Percentiles rank a stretch among this genome's conserved stretches.
Evolutionary conservation across 2,329 filamentous ascomycete genomes (phyloP).

Genomic region (Lomentospora prolificans): DNA sequence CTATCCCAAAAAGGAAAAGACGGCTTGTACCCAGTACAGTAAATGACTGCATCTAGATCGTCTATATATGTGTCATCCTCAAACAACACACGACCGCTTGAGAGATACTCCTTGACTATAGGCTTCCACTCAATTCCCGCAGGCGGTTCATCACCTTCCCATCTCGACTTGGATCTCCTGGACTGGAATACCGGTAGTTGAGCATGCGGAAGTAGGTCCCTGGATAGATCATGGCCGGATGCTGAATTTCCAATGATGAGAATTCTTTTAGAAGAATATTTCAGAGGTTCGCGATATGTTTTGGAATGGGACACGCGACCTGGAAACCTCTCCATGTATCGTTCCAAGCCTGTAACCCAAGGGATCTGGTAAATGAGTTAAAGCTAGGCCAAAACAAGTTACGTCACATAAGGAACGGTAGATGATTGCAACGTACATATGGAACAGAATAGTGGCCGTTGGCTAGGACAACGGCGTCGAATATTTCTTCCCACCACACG

Average conservation of each 20-base stretch:
- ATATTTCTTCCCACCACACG: slow-evolving; percentile 43
- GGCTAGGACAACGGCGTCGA: slow-evolving; percentile 33
- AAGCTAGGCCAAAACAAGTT: no score
- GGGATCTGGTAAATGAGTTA: slow-evolving; percentile 29
- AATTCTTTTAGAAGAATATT: slow-evolving; percentile 24
- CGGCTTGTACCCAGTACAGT: slow-evolving; percentile 32
- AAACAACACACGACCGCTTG: slow-evolving; percentile 33
- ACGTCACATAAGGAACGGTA: no score
- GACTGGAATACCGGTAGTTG: slow-evolving; percentile 40
- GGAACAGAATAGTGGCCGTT: slow-evolving; percentile 35
- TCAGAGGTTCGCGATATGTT: slow-evolving; percentile 27
- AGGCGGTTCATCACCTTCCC: slow-evolving; percentile 39
- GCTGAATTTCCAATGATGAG: slow-evolving; percentile 34
- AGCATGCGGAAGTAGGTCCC: slow-evolving; percentile 26
- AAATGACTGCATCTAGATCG: slow-evolving; percentile 28
- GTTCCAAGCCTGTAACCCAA: slow-evolving; percentile 31
- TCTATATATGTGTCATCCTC: slow-evolving; percentile 24
- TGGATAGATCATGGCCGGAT: slow-evolving; percentile 29
- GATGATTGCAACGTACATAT: slow-evolving; percentile 32
- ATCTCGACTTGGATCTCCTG: slow-evolving; percentile 34
- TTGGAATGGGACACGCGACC: slow-evolving; percentile 34
- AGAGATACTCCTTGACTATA: slow-evolving; percentile 32
- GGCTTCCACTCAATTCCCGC: slow-evolving; percentile 44
- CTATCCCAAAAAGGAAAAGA: slow-evolving; percentile 41
- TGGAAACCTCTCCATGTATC: slow-evolving; percentile 27